Base-by-base conservation (phyloP, 2,329 filamentous ascomycete genomes). In the Epichloe gansuensis region DNA sequence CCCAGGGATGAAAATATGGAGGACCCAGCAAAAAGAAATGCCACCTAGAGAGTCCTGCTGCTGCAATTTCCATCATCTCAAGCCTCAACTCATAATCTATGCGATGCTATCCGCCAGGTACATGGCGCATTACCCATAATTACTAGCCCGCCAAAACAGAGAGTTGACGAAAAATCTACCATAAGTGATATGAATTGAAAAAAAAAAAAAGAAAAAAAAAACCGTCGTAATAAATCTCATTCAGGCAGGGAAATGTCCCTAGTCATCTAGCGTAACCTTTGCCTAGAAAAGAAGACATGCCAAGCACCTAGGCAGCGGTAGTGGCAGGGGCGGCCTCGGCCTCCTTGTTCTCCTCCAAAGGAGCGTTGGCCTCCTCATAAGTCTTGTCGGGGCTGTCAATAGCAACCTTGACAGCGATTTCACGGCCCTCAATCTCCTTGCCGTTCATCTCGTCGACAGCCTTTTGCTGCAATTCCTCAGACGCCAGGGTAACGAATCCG, bases 331-430 rank as follows among this genome's bases (percentile, higher is more conserved):
- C 50, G 40, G 55, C 57, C 35, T 58, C 60, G 41, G 62, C 61
- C 55, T 76, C 71, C 55, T 67, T 71, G 60, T 72, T 71, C 56
- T 66, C 67, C 49, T 67, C 65, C 58, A 75, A 72, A 49, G 70
- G 70, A 57, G 72, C 72, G 63, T 77, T 85, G 65, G 86, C 82
- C 68, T 96, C 91, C 73, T 96, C 91, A 59, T 85, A 81, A 55
- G 81, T 84, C 85, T 97, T 98, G 74, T 94, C 91, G 59, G 93
- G 93, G 79, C 89, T 96, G 77, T 98, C 93, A 67, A 98, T 97
- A 67, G 93, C 93, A 68, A 98, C 90, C 87, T 98, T 98, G 80
- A 98, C 93, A 59, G 93, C 93, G 63, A 98, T 98, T 77, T 97
- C 91, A 66, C 93, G 91, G 59, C 91, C 93, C 72, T 97, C 93